Evolutionary conservation across 2,329 filamentous ascomycete species (phyloP).

Genomic region (Penicillium sp.): DNA sequence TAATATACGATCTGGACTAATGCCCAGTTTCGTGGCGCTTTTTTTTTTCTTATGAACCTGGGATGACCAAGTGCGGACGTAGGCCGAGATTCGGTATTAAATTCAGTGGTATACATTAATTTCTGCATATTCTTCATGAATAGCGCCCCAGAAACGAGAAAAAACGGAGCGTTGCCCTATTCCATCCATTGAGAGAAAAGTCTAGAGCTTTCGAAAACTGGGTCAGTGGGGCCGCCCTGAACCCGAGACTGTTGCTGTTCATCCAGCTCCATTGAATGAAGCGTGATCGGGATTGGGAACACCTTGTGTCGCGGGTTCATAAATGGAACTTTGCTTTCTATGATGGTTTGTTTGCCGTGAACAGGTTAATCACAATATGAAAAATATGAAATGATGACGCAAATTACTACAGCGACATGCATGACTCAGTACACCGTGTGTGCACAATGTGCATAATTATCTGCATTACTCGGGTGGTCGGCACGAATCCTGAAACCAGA

Average conservation of each 20-base stretch:
- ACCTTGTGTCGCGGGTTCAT: background rate
- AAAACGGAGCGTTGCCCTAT: background rate
- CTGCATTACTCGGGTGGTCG: slow-evolving; percentile 14
- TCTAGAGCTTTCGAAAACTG: background rate
- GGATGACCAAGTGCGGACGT: slow-evolving; percentile 3
- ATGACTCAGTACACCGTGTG: background rate
- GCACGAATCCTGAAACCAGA: slow-evolving; percentile 12
- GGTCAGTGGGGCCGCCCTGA: background rate
- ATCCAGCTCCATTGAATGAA: background rate
- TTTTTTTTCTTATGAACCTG: background rate
- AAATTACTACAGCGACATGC: slow-evolving; percentile 11
- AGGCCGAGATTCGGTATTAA: slow-evolving; percentile 8
- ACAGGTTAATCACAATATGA: background rate
- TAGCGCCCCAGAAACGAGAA: background rate
- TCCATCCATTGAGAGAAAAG: slow-evolving; percentile 1
- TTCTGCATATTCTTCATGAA: slow-evolving; percentile 9
- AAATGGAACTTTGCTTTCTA: background rate
- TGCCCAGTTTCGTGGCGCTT: slow-evolving; percentile 7
- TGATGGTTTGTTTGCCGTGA: too few relatives aligned
- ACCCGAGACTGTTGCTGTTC: background rate
- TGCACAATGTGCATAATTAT: slow-evolving; percentile 5
- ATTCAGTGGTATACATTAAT: slow-evolving; percentile 8
- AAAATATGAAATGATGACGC: slow-evolving; percentile 5
- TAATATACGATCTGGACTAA: background rate
- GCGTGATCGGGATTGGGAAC: background rate